phyloP scores from a whole-genome alignment of 2,329 filamentous ascomycete genomes.

The Sporothrix globosa region DNA sequence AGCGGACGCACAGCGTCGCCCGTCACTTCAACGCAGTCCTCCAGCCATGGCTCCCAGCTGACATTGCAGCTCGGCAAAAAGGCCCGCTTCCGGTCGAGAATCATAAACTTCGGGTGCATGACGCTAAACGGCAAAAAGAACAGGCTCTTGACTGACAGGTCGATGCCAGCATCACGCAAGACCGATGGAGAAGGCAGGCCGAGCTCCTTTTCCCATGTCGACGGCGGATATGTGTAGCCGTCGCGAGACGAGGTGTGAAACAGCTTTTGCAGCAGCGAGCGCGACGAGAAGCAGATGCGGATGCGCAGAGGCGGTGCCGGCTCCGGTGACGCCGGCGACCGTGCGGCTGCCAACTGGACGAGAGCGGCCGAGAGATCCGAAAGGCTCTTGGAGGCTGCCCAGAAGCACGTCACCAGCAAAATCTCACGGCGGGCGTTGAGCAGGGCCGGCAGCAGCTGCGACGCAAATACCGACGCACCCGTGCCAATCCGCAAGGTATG shows the following conservation, averaged over 20 bases:
- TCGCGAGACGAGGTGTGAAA: slow-evolving; percentile 66
- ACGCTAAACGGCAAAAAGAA: slow-evolving; percentile 81
- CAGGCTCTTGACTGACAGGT: slow-evolving; percentile 73
- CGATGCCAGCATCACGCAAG: slow-evolving; percentile 61
- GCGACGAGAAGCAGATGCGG: slow-evolving; percentile 75
- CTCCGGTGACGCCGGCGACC: slow-evolving; percentile 45
- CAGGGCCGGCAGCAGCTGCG: slow-evolving; percentile 65
- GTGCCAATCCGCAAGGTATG: slow-evolving; percentile 60
- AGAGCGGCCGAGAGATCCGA: slow-evolving; percentile 62
- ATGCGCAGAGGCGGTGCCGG: slow-evolving; percentile 56
- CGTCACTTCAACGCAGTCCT: slow-evolving; percentile 70
- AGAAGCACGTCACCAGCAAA: slow-evolving; percentile 38
- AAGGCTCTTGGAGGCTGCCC: slow-evolving; percentile 62
- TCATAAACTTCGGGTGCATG: slow-evolving; percentile 84
- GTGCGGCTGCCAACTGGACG: slow-evolving; percentile 57
- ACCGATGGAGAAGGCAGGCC: slow-evolving; percentile 62
- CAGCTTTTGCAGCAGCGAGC: slow-evolving; percentile 72
- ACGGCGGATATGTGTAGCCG: slow-evolving; percentile 64
- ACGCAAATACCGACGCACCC: slow-evolving; percentile 59
- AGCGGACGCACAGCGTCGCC: slow-evolving; percentile 66
- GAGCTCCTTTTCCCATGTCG: slow-evolving; percentile 62
- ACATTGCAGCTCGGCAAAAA: slow-evolving; percentile 81
- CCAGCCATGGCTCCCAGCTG: slow-evolving; percentile 86
- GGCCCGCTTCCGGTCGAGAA: slow-evolving; percentile 68
- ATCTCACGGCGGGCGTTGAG: slow-evolving; percentile 35